Percentiles rank a stretch among this genome's conserved stretches.
Evolutionary conservation across 306 rosid genomes (phyloP).

Genomic region (Quillaja saponaria): DNA sequence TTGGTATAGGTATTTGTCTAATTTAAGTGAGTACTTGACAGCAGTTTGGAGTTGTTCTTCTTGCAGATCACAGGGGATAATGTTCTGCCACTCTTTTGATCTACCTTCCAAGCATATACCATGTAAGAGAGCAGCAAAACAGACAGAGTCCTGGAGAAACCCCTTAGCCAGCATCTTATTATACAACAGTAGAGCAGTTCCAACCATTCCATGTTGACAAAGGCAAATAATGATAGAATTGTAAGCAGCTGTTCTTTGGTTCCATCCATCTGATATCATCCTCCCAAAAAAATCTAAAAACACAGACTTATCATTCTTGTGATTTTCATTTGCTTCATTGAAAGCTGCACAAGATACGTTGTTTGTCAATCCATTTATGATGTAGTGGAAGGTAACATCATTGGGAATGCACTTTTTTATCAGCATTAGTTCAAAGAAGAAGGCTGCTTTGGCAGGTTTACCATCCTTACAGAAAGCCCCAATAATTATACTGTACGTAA

Average conservation of each 20-base stretch:
- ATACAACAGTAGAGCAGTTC: slow-evolving; percentile 55
- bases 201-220: slow-evolving; percentile 67
- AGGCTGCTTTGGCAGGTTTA: slow-evolving; percentile 62
- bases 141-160: slow-evolving; percentile 50
- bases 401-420: slow-evolving; percentile 63
- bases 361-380: slow-evolving; percentile 70
- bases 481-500: slow-evolving; percentile 72
- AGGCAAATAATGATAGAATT: slow-evolving; percentile 71
- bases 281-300: slow-evolving; percentile 55
- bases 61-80: slow-evolving; percentile 46
- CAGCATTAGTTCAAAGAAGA: slow-evolving; percentile 73
- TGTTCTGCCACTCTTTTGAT: slow-evolving; percentile 62
- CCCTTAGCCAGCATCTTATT: slow-evolving; percentile 57
- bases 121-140: slow-evolving; percentile 62
- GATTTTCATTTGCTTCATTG: slow-evolving; percentile 25
- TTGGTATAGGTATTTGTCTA: slow-evolving; percentile 52
- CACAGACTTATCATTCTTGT: slow-evolving; percentile 36
- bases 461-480: slow-evolving; percentile 65
- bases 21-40: slow-evolving; percentile 53
- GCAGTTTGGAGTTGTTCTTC: slow-evolving; percentile 56
- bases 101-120: slow-evolving; percentile 68
- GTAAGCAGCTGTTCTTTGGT: slow-evolving; percentile 50
- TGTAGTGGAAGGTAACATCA: slow-evolving; percentile 66
- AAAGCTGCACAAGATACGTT: slow-evolving; percentile 15
- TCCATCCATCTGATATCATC: slow-evolving; percentile 74